A percentile compares a stretch with the other conserved stretches of the same genome.
Evolutionary conservation across 441 rosid genomes (phyloP).

Genomic region (Pelargonium australe): DNA sequence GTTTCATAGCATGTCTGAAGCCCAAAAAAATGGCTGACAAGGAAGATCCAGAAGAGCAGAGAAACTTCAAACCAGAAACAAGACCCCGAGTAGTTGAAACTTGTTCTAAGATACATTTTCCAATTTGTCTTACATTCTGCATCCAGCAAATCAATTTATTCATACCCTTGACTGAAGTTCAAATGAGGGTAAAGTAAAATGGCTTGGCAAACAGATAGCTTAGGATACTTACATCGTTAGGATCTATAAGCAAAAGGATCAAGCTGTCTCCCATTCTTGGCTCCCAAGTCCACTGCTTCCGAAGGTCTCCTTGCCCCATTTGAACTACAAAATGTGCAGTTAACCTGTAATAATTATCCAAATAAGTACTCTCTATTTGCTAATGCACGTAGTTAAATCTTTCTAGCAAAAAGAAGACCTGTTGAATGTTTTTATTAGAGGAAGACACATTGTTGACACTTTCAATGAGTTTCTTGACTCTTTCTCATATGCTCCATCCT

Average conservation of each 20-base stretch:
- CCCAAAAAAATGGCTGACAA: constrained; percentile 59
- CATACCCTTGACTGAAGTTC: constrained; percentile 13
- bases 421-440: constrained; percentile 66
- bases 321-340: constrained; percentile 66
- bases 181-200: constrained; percentile 10
- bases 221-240: constrained; percentile 66
- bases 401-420: constrained; percentile 41
- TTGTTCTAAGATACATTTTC: constrained; percentile 82
- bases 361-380: constrained; percentile 6
- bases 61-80: constrained; percentile 78
- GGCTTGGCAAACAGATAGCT: background rate
- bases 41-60: constrained; percentile 57
- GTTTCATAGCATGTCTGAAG: constrained; percentile 68
- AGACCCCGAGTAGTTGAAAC: constrained; percentile 85
- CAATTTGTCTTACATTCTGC: constrained; percentile 87
- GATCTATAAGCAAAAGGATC: constrained; percentile 83
- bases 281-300: constrained; percentile 92
- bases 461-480: constrained; percentile 77
- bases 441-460: constrained; percentile 64
- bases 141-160: constrained; percentile 26
- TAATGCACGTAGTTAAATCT: constrained; percentile 3
- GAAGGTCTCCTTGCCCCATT: constrained; percentile 59
- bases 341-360: constrained; percentile 51
- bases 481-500: constrained; percentile 82
- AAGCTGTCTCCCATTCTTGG: constrained; percentile 85